Percentiles rank a stretch among this genome's conserved stretches.
Evolutionary conservation across 2,329 filamentous ascomycete species (phyloP).

Genomic region (Aspergillus niger): DNA sequence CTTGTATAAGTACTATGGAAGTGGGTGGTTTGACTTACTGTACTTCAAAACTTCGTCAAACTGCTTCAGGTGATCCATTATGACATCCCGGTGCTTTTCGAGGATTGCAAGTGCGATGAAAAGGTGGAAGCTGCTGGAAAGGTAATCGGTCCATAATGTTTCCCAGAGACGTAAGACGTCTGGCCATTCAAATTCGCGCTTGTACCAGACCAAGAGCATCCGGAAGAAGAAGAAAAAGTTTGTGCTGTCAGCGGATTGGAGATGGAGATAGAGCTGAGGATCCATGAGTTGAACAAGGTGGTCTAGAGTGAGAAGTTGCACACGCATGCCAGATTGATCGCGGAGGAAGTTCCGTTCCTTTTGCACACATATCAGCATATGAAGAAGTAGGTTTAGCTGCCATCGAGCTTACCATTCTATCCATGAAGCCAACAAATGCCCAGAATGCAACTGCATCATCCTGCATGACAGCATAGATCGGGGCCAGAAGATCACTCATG

Average conservation of each 20-base stretch:
- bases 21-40: slow-evolving; percentile 57
- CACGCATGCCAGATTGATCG: slow-evolving; percentile 94
- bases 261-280: slow-evolving; percentile 86
- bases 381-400: neutral
- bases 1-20: neutral
- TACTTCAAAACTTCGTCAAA: slow-evolving; percentile 99
- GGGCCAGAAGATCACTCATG: slow-evolving; percentile 95
- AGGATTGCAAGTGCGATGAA: slow-evolving; percentile 93
- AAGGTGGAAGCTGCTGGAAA: slow-evolving; percentile 86
- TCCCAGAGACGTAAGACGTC: slow-evolving; percentile 92
- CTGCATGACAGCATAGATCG: slow-evolving; percentile 95
- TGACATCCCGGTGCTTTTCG: slow-evolving; percentile 93
- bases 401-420: slow-evolving; percentile 72
- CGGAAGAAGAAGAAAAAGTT: slow-evolving; percentile 99
- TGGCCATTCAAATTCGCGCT: slow-evolving; percentile 89
- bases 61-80: slow-evolving; percentile 88
- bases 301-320: slow-evolving; percentile 85
- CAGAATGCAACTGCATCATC: slow-evolving; percentile 97
- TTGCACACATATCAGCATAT: slow-evolving; percentile 9
- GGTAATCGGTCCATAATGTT: slow-evolving; percentile 87
- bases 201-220: slow-evolving; percentile 98
- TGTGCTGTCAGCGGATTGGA: slow-evolving; percentile 87
- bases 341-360: slow-evolving; percentile 89
- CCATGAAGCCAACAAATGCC: slow-evolving; percentile 95
- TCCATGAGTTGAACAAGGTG: slow-evolving; percentile 97